Base-by-base conservation (phyloP, 352 stramenopile genomes). In the Phytopythium litorale region DNA sequence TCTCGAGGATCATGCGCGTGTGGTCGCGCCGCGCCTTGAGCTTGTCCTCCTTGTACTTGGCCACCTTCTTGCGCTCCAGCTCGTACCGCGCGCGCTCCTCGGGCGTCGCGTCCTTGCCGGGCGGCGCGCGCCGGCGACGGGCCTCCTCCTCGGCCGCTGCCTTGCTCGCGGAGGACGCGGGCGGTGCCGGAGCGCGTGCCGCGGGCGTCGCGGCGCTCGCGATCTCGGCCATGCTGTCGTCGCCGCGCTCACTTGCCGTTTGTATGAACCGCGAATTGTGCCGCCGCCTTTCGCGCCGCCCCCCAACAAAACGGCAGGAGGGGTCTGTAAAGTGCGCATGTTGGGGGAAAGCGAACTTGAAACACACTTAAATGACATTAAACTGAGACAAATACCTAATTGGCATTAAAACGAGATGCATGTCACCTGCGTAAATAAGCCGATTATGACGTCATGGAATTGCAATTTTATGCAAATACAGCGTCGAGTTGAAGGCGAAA, bases 21-120 rank as follows among this genome's bases (percentile, higher is more conserved):
- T 94, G 86, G 67, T 94, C 86, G 40, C 82, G 75, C 19, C 86
- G 86, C 55, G 85, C 86, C 62, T 91, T 91, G 52, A 94, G 82
- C 60, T 94, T 94, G 72, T 94, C 86, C 56, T 94, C 86, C 63
- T 94, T 94, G 70, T 94, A 94, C 70, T 94, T 94, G 55, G 84
- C 80, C 51, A 94, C 80, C 52, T 93, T 92, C 69, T 92, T 92
- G 61, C 86, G 86, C 69, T 94, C 86, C 49, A 94, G 71, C 58
- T 92, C 80, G 58, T 93, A 93, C 64, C 78, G 78, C n/a, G 81
- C 82, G 53, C 81, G 78, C 63, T 94, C 86, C 45, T 90, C 83
- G 0, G 79, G 51, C 21, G 74, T 84, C 37, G 78, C 82, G 53
- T 87, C 76, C 46, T 72, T 76, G 8, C 80, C 74, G 3, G 81